These are phyloP conservation scores for Pseudoturritis turrita DNA, from an alignment of 345 rosid species.

Conservation along the genomic window DNA sequence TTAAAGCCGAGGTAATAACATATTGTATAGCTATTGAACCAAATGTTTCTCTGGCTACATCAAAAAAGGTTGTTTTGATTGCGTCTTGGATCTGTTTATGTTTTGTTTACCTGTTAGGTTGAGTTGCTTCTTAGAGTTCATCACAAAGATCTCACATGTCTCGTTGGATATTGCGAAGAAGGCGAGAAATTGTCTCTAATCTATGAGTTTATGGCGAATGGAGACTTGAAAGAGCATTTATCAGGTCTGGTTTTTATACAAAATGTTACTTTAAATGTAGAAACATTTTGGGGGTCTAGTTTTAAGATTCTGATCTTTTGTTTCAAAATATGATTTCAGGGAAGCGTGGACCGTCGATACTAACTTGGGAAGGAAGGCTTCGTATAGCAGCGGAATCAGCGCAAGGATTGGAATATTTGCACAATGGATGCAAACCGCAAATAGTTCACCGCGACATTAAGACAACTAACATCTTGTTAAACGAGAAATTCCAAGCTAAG, in stretches of 20 bases:
- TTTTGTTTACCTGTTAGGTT: slow-evolving; percentile 27
- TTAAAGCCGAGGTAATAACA: slow-evolving; percentile 27
- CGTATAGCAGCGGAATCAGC: slow-evolving; percentile 48
- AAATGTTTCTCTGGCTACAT: neutral
- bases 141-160: slow-evolving; percentile 40
- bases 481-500: slow-evolving; percentile 55
- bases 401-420: slow-evolving; percentile 47
- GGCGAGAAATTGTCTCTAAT: slow-evolving; percentile 36
- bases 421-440: slow-evolving; percentile 58
- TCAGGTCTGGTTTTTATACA: slow-evolving; percentile 16
- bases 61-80: neutral
- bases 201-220: slow-evolving; percentile 57
- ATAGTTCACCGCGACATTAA: slow-evolving; percentile 56
- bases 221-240: slow-evolving; percentile 42
- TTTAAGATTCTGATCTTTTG: neutral
- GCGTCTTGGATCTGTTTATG: neutral
- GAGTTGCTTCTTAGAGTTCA: slow-evolving; percentile 40
- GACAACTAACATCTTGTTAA: slow-evolving; percentile 51
- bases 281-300: neutral
- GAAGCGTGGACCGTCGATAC: slow-evolving; percentile 23
- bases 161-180: slow-evolving; percentile 55
- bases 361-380: slow-evolving; percentile 52
- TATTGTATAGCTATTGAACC: neutral
- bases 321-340: slow-evolving; percentile 5
- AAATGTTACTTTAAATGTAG: neutral